Percentiles rank a stretch among this genome's conserved stretches.
phyloP scores from a whole-genome alignment of 306 rosid species.

The Cajanus cajan region DNA sequence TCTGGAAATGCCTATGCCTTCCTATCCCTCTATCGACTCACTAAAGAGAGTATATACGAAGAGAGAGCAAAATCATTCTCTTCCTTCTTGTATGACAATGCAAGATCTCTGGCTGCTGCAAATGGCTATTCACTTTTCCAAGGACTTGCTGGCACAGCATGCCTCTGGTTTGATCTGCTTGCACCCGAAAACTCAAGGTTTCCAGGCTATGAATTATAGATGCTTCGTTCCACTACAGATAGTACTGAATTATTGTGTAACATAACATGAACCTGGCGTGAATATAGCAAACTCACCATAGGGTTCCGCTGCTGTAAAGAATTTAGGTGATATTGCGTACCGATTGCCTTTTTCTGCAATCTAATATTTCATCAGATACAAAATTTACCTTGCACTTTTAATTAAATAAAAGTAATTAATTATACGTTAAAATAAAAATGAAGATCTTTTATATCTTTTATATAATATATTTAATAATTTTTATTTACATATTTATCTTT shows the following conservation, averaged over 20 bases:
- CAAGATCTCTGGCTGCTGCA: slow-evolving; percentile 28
- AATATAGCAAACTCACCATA: background rate
- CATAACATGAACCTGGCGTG: too few species aligned
- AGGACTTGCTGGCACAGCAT: slow-evolving; percentile 80
- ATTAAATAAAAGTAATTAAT: too few species aligned
- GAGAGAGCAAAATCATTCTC: slow-evolving; percentile 82
- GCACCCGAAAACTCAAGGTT: slow-evolving; percentile 64
- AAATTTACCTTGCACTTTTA: background rate
- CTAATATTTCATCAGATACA: background rate
- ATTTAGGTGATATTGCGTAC: background rate
- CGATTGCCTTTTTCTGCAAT: background rate
- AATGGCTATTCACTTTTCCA: slow-evolving; percentile 70
- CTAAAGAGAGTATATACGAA: slow-evolving; percentile 65
- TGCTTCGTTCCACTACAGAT: background rate
- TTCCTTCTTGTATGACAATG: slow-evolving; percentile 60
- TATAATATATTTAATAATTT: too few species aligned
- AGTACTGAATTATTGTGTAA: background rate
- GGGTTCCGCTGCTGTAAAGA: background rate
- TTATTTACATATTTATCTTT: too few species aligned
- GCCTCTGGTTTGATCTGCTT: slow-evolving; percentile 84
- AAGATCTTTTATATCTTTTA: too few species aligned
- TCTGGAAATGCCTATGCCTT: slow-evolving; percentile 84
- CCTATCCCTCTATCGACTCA: slow-evolving; percentile 66
- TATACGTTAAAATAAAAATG: too few species aligned
- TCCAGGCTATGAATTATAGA: slow-evolving; percentile 80